Evolutionary conservation across 2,329 filamentous ascomycete species (phyloP), one percentile per base, ranked within the genome.

Genomic region (Aspergillus sclerotialis): DNA sequence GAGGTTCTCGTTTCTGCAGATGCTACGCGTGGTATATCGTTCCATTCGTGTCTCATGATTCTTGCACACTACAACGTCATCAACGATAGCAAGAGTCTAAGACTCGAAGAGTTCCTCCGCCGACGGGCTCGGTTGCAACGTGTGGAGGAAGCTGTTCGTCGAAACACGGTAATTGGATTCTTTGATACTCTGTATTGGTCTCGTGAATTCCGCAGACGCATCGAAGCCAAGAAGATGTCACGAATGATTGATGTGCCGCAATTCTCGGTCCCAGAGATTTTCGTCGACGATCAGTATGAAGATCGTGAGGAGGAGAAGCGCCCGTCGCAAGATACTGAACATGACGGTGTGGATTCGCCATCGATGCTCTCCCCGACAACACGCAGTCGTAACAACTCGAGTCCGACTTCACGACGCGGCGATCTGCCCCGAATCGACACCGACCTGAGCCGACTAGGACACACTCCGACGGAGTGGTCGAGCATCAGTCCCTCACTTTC

Each of bases 31-130:
- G 92, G 92, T 30, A 93, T 98, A 39, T 82, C 85, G 1, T 98
- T 98, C 60, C 92, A 87, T 3, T 82, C 83, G 5, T 82, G 95
- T 14, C 72, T 98, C 33, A 92, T 98, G 83, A 93, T 94, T 40
- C 71, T 98, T 37, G 90, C 93, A 21, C 92, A 98, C 62, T 94
- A 98, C 72, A 98, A 96, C 53, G 88, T 98, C 53, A 98, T 98
- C 58, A 94, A 82, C 48, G 92, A 98, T 62, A 95, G 83, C 68
- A 95, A 95, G 71, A 94, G 88, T 61, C 68, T 98, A 54, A 82
- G 86, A 42, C 75, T 98, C 2, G 92, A 98, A 53, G 92, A 98
- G 56, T 98, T 94, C 60, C 65, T 98, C 37, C 82, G 90, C 38
- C 86, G 93, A 24, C 81, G 90, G 42, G 87, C 89, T 19, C 79